Base-by-base conservation (phyloP, 2,329 filamentous ascomycete genomes). In the Pleoardoris graminearum region DNA sequence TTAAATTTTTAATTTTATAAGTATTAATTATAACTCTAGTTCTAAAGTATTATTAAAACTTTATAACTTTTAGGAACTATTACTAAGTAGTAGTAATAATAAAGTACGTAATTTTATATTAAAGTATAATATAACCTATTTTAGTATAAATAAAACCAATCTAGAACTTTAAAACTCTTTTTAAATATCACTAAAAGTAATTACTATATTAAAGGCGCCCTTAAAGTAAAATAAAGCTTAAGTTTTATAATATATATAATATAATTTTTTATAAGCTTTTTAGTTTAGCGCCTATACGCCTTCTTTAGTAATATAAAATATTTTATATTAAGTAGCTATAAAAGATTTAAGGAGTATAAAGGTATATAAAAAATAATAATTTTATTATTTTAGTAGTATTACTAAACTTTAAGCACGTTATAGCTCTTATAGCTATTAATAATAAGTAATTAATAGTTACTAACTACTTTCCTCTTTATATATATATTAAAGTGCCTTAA, bases 251-350 rank as follows among this genome's bases (percentile, higher is more conserved):
- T 68, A 47, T 69, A 54, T 48, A 59, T 65, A 33, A 72, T 65
- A 51, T 58, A 37, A 32, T 51, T 43, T 45, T 60, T 51, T 14
- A 69, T 68, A 41, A 68, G 62, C 8, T 44, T 48, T 53, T 66
- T 54, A 45, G 75, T 60, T 46, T 66, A 21, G 23, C 59, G 32
- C 36, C 67, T 42, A 53, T 75, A 73, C 51, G 52, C 51, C 12
- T 46, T 22, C 53, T 75, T 75, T 11, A 75, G 55, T 19, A 63
- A 56, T 35, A 56, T 53, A 60, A 76, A 76, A 55, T 59, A 70
- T 10, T 60, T 33, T 35, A 47, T 32, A 33, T 47, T 8, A 10
- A 35, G 27, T 42, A 49, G 22, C 22, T 49, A 42, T 25, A 25
- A 43, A 8, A 49, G 10, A 14, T 49, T 25, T 49, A 25, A 41